Evolutionary conservation across 768 basidiomycete genomes (phyloP).

Genomic region (Myochromella boudieri): DNA sequence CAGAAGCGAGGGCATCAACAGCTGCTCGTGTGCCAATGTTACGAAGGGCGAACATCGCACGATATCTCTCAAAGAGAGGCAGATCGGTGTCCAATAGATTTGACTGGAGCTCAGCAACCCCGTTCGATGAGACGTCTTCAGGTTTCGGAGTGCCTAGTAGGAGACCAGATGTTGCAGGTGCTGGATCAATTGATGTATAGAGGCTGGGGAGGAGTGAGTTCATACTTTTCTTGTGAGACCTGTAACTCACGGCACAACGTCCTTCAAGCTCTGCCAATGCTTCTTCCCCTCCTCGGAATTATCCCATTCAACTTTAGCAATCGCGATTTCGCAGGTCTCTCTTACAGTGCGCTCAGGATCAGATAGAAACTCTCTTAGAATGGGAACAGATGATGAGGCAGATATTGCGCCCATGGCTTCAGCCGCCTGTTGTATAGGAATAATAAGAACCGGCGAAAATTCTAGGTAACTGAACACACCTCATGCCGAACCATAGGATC

Average conservation of each 20-base stretch:
- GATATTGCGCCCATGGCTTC: conserved; percentile 98
- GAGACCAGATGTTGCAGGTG: conserved; percentile 72
- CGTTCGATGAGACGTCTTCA: conserved; percentile 45
- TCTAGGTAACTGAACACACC: conserved; percentile 40
- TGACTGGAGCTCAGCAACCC: conserved; percentile 53
- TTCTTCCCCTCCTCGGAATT: conserved; percentile 68
- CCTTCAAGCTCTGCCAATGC: conserved; percentile 32
- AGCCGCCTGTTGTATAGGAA: conserved; percentile 63
- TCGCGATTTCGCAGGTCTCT: conserved; percentile 97
- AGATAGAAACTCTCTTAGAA: conserved; percentile 68
- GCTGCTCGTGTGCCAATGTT: conserved; percentile 88
- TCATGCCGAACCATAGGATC: conserved; percentile 99
- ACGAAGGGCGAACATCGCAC: conserved; percentile 97
- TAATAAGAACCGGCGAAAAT: conserved; percentile 18
- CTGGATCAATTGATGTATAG: conserved; percentile 88
- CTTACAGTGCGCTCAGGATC: conserved; percentile 77
- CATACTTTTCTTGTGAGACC: background rate
- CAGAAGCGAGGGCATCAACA: conserved; percentile 87
- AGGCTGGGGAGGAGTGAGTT: conserved; percentile 35
- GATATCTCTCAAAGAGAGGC: conserved; percentile 89
- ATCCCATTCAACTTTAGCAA: conserved; percentile 95
- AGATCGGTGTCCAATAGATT: conserved; percentile 65
- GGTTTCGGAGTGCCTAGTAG: conserved; percentile 53
- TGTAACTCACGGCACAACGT: conserved; percentile 35
- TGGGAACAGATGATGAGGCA: conserved; percentile 56